A percentile compares a stretch with the other conserved stretches of the same genome.
phyloP scores from a whole-genome alignment of 306 rosid species.

The Luffa aegyptiaca region DNA sequence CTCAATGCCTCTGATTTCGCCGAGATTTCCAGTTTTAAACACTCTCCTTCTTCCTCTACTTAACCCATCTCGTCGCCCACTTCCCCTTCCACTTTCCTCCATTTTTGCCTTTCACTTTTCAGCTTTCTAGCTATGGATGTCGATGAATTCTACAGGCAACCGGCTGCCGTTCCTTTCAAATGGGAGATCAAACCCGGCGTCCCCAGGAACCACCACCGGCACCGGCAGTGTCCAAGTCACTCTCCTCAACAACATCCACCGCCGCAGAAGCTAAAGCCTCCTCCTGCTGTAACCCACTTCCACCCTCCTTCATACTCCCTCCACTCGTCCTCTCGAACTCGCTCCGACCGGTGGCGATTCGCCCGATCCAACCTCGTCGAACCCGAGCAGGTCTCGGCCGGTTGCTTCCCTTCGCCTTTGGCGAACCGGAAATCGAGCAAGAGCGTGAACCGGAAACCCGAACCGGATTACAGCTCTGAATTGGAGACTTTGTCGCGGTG shows the following conservation, averaged over 20 bases:
- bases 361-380: constrained; percentile 20
- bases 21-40: neutral
- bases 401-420: constrained; percentile 69
- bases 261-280: constrained; percentile 2
- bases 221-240: neutral
- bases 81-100: neutral
- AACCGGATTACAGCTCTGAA: constrained; percentile 29
- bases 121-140: constrained; percentile 21
- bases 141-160: constrained; percentile 50
- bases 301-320: constrained; percentile 29
- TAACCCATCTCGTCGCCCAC: neutral
- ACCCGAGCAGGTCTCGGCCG: constrained; percentile 35
- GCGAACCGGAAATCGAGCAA: constrained; percentile 25
- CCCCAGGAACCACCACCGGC: constrained; percentile 35
- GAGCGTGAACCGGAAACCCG: constrained; percentile 16
- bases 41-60: neutral
- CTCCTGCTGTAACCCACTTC: neutral
- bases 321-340: constrained; percentile 26
- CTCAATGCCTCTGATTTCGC: constrained; percentile 75
- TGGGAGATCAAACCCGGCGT: constrained; percentile 96
- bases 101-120: neutral
- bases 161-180: constrained; percentile 77
- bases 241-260: neutral
- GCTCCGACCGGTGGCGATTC: constrained; percentile 56
- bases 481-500: constrained; percentile 44